Percentiles rank a stretch among this genome's conserved stretches.
These are phyloP conservation scores for Rhodotorula sp. DNA, from an alignment of 1,284 basidiomycete species.

Conservation along the genomic window DNA sequence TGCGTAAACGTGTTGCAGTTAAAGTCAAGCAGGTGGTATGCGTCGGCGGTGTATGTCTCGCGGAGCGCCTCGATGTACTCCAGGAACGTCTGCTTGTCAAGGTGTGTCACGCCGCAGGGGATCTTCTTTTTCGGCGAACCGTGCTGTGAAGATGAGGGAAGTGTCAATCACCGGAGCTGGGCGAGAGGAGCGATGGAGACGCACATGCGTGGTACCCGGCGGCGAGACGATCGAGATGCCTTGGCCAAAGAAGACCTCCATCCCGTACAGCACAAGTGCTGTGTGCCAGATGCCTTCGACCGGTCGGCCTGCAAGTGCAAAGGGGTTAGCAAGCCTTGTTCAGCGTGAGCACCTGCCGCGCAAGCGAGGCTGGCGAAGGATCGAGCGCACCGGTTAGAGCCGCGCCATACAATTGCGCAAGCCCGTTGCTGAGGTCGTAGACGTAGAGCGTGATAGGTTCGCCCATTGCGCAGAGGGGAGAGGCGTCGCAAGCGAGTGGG, in stretches of 20 bases:
- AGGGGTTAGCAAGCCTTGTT: not conserved
- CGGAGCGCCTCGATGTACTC: slow-evolving; percentile 46
- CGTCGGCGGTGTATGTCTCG: slow-evolving; percentile 48
- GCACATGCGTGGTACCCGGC: slow-evolving; percentile 42
- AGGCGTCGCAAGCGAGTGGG: not conserved
- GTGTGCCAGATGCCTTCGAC: slow-evolving; percentile 49
- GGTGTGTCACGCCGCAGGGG: slow-evolving; percentile 48
- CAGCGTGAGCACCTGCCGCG: not conserved
- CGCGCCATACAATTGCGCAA: slow-evolving; percentile 15
- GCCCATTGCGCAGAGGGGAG: not conserved
- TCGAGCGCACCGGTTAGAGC: slow-evolving; percentile 6
- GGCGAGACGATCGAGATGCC: slow-evolving; percentile 47
- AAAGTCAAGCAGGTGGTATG: slow-evolving; percentile 50
- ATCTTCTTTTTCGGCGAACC: slow-evolving; percentile 49
- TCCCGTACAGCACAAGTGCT: slow-evolving; percentile 49
- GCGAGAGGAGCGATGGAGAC: not conserved
- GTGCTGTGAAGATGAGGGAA: slow-evolving; percentile 43
- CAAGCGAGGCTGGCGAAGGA: not conserved
- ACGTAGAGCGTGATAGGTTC: slow-evolving; percentile 23
- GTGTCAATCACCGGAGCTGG: not conserved
- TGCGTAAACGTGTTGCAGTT: slow-evolving; percentile 51
- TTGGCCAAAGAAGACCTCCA: slow-evolving; percentile 53
- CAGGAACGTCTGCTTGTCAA: slow-evolving; percentile 51
- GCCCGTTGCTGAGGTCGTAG: slow-evolving; percentile 31
- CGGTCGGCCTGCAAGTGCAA: not conserved